A percentile compares a stretch with the other conserved stretches of the same genome.
Evolutionary conservation across 2,329 filamentous ascomycete species (phyloP).

Genomic region (Xenosphaeropsis pyriputrescens): DNA sequence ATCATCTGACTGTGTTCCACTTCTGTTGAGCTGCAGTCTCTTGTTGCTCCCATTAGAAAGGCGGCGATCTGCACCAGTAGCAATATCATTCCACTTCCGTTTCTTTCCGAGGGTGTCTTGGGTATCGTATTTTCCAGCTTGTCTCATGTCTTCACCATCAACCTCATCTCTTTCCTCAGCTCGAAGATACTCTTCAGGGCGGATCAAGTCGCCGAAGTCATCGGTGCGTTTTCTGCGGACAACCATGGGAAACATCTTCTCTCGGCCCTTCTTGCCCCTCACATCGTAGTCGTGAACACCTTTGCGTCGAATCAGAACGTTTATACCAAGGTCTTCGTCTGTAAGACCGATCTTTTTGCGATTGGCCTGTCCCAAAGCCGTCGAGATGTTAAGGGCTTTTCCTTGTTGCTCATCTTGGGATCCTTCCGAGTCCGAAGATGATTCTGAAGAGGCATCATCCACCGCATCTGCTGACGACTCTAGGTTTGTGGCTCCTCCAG

Average conservation of each 20-base stretch:
- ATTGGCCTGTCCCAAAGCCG: conserved; percentile 68
- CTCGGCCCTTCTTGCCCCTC: conserved; percentile 77
- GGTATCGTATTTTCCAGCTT: conserved; percentile 29
- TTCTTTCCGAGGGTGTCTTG: conserved; percentile 73
- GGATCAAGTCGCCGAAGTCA: conserved; percentile 88
- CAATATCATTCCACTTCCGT: conserved; percentile 76
- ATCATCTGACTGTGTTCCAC: conserved; percentile 12
- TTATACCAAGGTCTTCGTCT: conserved; percentile 84
- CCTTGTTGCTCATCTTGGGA: conserved; percentile 85
- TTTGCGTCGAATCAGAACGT: conserved; percentile 76
- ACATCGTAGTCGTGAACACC: conserved; percentile 91
- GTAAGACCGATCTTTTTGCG: conserved; percentile 76
- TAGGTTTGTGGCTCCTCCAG: conserved; percentile 49
- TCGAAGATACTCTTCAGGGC: conserved; percentile 83
- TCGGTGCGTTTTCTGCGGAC: conserved; percentile 67
- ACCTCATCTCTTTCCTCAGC: conserved; percentile 79
- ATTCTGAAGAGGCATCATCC: conserved; percentile 76
- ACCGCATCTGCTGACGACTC: conserved; percentile 59
- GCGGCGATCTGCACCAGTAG: conserved; percentile 22
- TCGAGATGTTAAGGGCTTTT: conserved; percentile 77
- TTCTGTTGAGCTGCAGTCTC: conserved; percentile 34
- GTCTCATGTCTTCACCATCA: conserved; percentile 47
- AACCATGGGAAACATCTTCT: conserved; percentile 82
- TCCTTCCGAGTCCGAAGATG: conserved; percentile 74
- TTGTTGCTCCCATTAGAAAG: conserved; percentile 37